Evolutionary conservation across 768 basidiomycete genomes (phyloP).

Genomic region (Xerocomellus intermedius): DNA sequence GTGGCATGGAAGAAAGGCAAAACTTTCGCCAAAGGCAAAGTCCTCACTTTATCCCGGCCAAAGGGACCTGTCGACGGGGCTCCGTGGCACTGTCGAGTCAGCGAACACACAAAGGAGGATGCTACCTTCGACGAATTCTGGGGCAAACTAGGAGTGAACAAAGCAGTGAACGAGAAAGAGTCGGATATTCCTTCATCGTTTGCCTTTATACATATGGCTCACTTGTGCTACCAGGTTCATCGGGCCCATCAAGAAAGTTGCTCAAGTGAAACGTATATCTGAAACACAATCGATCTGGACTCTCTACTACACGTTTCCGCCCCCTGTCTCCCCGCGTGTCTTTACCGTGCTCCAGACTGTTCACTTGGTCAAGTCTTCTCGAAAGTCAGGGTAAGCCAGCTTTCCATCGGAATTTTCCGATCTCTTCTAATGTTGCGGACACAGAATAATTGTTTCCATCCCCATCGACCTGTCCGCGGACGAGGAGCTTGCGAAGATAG

Average conservation of each 20-base stretch:
- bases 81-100: constrained; percentile 67
- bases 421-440: background rate
- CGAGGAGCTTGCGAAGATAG: constrained; percentile 55
- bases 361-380: constrained; percentile 47
- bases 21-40: constrained; percentile 48
- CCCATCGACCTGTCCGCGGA: constrained; percentile 65
- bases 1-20: constrained; percentile 68
- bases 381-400: constrained; percentile 56
- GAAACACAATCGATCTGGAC: constrained; percentile 68
- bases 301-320: constrained; percentile 67
- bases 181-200: constrained; percentile 30
- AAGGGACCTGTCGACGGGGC: constrained; percentile 57
- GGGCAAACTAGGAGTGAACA: constrained; percentile 63
- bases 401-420: background rate
- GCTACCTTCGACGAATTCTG: constrained; percentile 74
- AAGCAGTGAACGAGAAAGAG: constrained; percentile 69
- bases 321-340: constrained; percentile 68
- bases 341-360: constrained; percentile 75
- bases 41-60: constrained; percentile 53
- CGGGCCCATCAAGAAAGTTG: constrained; percentile 59
- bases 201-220: background rate
- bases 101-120: constrained; percentile 63
- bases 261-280: constrained; percentile 60
- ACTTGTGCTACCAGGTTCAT: constrained; percentile 50
- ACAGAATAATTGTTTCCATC: constrained; percentile 51